Evolutionary conservation across 2,329 filamentous ascomycete genomes (phyloP).

Genomic region (Colletotrichum neosansevieriae): DNA sequence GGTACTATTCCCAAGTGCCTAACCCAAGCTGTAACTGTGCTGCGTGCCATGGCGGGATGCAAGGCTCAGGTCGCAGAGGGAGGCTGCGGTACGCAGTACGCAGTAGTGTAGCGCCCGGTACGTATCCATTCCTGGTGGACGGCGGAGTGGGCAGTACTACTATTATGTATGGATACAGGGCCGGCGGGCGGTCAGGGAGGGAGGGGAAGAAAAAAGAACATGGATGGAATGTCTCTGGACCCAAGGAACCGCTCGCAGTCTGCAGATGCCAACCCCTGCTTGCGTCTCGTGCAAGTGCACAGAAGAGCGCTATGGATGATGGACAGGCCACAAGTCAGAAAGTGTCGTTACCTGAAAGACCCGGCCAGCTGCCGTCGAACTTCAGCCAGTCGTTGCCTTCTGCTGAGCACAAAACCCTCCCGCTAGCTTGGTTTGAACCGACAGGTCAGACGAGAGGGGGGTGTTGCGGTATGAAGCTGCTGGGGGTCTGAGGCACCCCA

Average conservation of each 20-base stretch:
- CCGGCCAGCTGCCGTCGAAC: conserved; percentile 14
- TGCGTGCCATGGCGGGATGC: conserved; percentile 36
- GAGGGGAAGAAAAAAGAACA: conserved; percentile 38
- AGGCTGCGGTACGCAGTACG: neutral
- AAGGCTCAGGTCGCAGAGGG: conserved; percentile 26
- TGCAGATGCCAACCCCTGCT: conserved; percentile 38
- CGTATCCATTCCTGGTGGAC: conserved; percentile 12
- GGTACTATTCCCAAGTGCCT: neutral
- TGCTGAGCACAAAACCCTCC: neutral
- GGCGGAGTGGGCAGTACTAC: neutral
- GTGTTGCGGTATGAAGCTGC: conserved; percentile 17
- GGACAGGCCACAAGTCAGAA: conserved; percentile 20
- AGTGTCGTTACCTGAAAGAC: conserved; percentile 30
- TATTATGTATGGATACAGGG: neutral
- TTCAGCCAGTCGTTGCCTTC: conserved; percentile 15
- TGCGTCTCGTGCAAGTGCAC: conserved; percentile 35
- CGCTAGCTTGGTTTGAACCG: conserved; percentile 19
- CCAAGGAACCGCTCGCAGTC: conserved; percentile 41
- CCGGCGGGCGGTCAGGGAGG: conserved; percentile 36
- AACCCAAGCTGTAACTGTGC: conserved; percentile 10
- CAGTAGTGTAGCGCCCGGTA: neutral
- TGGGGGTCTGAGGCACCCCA: conserved; percentile 20
- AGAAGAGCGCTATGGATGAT: conserved; percentile 14
- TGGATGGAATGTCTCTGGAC: conserved; percentile 41
- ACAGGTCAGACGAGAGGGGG: conserved; percentile 16